A percentile compares a stretch with the other conserved stretches of the same genome.
Evolutionary conservation across 1,284 basidiomycete species (phyloP).

Genomic region (Ceratobasidium sp.): DNA sequence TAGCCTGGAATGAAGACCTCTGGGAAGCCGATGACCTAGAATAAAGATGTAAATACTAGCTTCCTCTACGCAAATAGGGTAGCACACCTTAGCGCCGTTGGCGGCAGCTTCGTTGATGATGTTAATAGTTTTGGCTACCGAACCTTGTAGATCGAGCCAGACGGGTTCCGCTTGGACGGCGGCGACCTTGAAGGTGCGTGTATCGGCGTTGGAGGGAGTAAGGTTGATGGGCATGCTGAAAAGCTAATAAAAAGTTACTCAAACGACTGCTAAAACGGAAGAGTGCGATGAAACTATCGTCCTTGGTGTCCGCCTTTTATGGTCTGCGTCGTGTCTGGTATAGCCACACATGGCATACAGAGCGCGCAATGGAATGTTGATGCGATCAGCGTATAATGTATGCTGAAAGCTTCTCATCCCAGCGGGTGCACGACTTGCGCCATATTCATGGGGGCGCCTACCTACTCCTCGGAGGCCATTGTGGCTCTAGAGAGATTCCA

Average conservation of each 20-base stretch:
- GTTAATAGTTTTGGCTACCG: conserved; percentile 57
- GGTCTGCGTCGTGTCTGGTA: background rate
- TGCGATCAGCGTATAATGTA: background rate
- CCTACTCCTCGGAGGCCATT: background rate
- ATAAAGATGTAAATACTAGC: background rate
- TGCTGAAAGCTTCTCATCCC: background rate
- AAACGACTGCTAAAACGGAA: background rate
- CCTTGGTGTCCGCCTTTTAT: background rate
- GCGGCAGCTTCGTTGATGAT: conserved; percentile 57
- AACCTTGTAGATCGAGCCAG: conserved; percentile 58
- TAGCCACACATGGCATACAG: background rate
- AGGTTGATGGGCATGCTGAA: conserved; percentile 17
- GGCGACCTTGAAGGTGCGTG: conserved; percentile 30
- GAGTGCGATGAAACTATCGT: background rate
- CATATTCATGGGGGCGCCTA: background rate
- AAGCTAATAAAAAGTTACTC: background rate
- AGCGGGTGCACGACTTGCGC: conserved; percentile 3
- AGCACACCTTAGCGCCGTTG: conserved; percentile 57
- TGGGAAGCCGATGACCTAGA: conserved; percentile 19
- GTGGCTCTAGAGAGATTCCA: background rate
- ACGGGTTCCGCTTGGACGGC: conserved; percentile 46
- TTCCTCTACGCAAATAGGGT: conserved; percentile 56
- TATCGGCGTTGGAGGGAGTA: conserved; percentile 29
- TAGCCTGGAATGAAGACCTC: conserved; percentile 52
- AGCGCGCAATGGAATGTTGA: background rate